Conservation (phyloP, 768 basidiomycete genomes). For the Boletus rubroflammeus region DNA sequence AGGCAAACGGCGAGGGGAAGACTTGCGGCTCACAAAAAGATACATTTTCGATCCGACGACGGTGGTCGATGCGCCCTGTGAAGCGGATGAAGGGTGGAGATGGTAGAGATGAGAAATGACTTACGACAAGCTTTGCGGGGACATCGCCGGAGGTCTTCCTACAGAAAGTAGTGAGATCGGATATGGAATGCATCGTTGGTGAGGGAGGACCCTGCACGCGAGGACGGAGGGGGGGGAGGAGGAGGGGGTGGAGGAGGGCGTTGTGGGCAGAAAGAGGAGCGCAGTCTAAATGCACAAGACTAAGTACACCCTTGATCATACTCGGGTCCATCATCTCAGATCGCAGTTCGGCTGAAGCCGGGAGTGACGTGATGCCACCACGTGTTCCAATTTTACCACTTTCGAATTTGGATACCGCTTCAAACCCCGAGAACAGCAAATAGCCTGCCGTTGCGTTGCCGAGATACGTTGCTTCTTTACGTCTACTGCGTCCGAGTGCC, state of each 20-base stretch:
- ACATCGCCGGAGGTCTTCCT: slow-evolving; percentile 82
- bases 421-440: slow-evolving; percentile 11
- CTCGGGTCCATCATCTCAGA: slow-evolving; percentile 27
- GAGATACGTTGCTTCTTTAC: neutral
- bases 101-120: slow-evolving; percentile 27
- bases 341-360: slow-evolving; percentile 25
- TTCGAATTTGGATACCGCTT: slow-evolving; percentile 12
- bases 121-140: slow-evolving; percentile 82
- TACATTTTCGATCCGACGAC: slow-evolving; percentile 86
- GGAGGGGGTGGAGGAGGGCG: slow-evolving; percentile 2
- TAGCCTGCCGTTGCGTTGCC: slow-evolving; percentile 13
- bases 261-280: slow-evolving; percentile 13
- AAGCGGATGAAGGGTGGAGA: neutral
- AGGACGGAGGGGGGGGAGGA: neutral
- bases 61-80: slow-evolving; percentile 85
- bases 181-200: slow-evolving; percentile 67
- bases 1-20: neutral
- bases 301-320: slow-evolving; percentile 10
- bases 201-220: neutral
- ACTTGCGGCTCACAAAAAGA: slow-evolving; percentile 63
- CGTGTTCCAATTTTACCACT: slow-evolving; percentile 13
- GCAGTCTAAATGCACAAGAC: slow-evolving; percentile 21
- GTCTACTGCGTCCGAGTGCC: neutral
- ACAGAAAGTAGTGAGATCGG: slow-evolving; percentile 85
- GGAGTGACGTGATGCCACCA: slow-evolving; percentile 16